phyloP scores from a whole-genome alignment of 129 eudicot species.

The sunflower (Helianthus annuus) region HanXRQr2.0-SUNRISE NC_035439.2:118909933-118910432 shows the following conservation, averaged over 20 bases:
- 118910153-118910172: conserved; percentile 81
- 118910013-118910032: conserved; percentile 85
- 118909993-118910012: conserved; percentile 73
- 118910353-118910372: too few species aligned
- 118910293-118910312: too few species aligned
- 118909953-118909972: not conserved
- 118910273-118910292: conserved; percentile 25
- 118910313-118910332: too few species aligned
- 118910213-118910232: not conserved
- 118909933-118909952: too few species aligned
- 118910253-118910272: conserved; percentile 65
- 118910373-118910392: too few species aligned
- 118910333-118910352: too few species aligned
- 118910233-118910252: conserved; percentile 15
- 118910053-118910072: conserved; percentile 66
- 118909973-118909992: conserved; percentile 64
- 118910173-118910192: conserved; percentile 25
- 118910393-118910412: too few species aligned
- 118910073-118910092: conserved; percentile 43
- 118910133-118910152: conserved; percentile 77
- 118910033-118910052: conserved; percentile 78
- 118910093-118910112: conserved; percentile 54
- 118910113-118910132: conserved; percentile 72
- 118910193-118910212: not conserved
- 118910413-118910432: too few species aligned